phyloP scores from a whole-genome alignment of 768 basidiomycete genomes.

The Mycena chlorophos region DNA sequence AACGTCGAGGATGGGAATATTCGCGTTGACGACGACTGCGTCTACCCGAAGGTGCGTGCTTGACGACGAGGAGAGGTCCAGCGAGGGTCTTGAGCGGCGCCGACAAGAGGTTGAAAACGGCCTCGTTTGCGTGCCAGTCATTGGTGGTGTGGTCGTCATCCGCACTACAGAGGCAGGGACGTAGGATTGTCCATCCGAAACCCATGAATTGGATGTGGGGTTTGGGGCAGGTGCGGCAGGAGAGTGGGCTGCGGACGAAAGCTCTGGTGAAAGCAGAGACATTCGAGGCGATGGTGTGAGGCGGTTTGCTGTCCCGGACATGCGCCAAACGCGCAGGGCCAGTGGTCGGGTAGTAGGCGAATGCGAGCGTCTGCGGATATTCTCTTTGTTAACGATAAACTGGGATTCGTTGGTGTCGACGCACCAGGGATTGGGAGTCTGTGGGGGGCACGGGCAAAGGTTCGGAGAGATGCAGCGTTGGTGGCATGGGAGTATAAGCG shows the following conservation, averaged over 20 bases:
- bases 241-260: not conserved
- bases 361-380: no score
- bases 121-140: not conserved
- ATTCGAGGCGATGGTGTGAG: not conserved
- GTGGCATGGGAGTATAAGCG: no score
- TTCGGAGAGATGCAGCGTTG: no score
- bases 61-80: not conserved
- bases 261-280: not conserved
- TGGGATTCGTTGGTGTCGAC: no score
- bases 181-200: not conserved
- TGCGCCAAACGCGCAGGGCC: not conserved
- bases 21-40: not conserved
- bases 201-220: not conserved
- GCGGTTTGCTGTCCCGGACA: not conserved
- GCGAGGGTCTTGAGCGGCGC: not conserved
- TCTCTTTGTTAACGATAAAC: no score
- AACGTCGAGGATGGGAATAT: not conserved
- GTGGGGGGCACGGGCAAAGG: no score
- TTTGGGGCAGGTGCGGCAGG: not conserved
- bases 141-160: not conserved
- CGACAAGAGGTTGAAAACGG: not conserved
- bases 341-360: not conserved
- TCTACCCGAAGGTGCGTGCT: not conserved
- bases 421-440: no score
- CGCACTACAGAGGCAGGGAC: not conserved